These are phyloP conservation scores for Podaxis sp. DNA, from an alignment of 768 basidiomycete species.

Conservation along the genomic window DNA sequence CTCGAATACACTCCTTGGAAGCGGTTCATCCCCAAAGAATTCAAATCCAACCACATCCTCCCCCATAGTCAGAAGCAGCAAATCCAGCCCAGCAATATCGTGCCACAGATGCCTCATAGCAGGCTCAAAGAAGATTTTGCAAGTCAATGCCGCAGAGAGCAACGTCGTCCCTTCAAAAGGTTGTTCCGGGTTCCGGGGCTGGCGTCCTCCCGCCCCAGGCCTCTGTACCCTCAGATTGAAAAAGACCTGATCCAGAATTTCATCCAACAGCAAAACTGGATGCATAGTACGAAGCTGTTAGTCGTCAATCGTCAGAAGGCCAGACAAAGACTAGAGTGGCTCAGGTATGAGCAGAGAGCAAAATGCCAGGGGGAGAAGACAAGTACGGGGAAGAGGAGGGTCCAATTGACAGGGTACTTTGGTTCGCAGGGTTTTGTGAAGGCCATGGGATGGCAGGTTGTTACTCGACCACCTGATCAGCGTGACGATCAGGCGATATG, in stretches of 20 bases:
- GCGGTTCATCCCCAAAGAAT: neutral
- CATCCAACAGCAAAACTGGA: neutral
- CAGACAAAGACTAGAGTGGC: neutral
- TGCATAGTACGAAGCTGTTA: neutral
- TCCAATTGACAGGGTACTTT: neutral
- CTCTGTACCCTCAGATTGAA: neutral
- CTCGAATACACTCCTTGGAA: neutral
- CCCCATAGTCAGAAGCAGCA: slow-evolving; percentile 3
- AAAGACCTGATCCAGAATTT: neutral
- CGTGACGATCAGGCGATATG: slow-evolving; percentile 7
- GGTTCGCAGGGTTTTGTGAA: neutral
- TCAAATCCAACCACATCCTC: neutral
- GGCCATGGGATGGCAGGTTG: neutral
- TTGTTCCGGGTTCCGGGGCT: slow-evolving; percentile 1
- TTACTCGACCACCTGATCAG: slow-evolving; percentile 6
- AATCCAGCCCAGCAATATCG: slow-evolving; percentile 2
- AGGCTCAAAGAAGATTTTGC: neutral
- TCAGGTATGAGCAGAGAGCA: neutral
- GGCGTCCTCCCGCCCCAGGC: neutral
- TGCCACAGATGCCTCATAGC: slow-evolving; percentile 8
- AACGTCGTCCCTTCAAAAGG: neutral
- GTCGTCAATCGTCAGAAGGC: neutral
- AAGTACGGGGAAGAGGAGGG: no score
- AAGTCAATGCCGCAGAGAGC: slow-evolving; percentile 4
- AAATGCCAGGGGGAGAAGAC: neutral